phyloP scores from a whole-genome alignment of 495 filamentous ascomycete genomes.

The Tuber magnatum region DNA sequence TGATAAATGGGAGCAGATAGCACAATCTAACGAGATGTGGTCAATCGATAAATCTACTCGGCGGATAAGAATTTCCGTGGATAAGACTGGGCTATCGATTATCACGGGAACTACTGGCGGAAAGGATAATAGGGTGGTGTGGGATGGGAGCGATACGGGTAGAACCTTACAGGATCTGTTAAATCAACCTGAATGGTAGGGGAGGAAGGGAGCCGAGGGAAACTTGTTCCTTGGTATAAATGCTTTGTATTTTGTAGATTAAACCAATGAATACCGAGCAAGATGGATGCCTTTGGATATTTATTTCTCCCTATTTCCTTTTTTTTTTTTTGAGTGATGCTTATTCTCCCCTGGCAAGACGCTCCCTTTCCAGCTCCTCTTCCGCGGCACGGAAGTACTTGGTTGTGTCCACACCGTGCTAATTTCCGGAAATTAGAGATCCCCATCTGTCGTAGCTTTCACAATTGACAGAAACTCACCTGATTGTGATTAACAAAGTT shows the following conservation, averaged over 20 bases:
- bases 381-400: conserved; percentile 99
- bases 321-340: conserved; percentile 8
- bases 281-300: conserved; percentile 16
- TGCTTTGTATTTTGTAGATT: conserved; percentile 24
- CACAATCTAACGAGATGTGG: conserved; percentile 39
- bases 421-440: conserved; percentile 5
- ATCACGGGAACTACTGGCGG: conserved; percentile 33
- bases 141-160: conserved; percentile 34
- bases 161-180: conserved; percentile 29
- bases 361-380: conserved; percentile 64
- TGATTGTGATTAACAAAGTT: conserved; percentile 95
- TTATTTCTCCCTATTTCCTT: conserved; percentile 11
- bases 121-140: conserved; percentile 32
- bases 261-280: background rate
- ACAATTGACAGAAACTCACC: conserved; percentile 43
- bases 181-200: conserved; percentile 22
- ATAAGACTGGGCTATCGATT: conserved; percentile 27
- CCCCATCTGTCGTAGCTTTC: conserved; percentile 12
- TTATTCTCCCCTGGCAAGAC: conserved; percentile 28
- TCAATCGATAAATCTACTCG: conserved; percentile 30
- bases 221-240: conserved; percentile 19
- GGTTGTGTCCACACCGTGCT: conserved; percentile 95
- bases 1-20: conserved; percentile 38
- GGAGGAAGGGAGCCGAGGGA: background rate
- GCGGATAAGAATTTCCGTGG: conserved; percentile 33